Conservation (phyloP, 1,139 yeast genomes). For the Casaregolazyma suthepensis region DNA sequence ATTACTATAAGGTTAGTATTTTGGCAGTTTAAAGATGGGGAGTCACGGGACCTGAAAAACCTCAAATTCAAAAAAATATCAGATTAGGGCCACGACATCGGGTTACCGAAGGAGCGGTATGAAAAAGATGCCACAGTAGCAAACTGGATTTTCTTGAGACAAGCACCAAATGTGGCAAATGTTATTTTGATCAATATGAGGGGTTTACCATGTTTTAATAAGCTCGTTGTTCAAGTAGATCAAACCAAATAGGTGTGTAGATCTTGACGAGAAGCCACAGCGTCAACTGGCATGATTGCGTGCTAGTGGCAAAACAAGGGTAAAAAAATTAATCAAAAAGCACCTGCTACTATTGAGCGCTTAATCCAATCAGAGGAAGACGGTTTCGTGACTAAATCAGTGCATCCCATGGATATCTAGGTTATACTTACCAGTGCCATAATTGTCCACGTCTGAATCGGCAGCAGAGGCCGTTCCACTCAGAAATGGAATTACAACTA, state of each 20-base stretch:
- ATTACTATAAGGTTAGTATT: conserved; percentile 39
- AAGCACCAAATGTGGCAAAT: background rate
- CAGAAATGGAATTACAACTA: conserved; percentile 56
- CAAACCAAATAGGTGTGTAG: background rate
- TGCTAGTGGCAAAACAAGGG: background rate
- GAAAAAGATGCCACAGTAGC: background rate
- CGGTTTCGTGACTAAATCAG: background rate
- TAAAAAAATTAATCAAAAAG: background rate
- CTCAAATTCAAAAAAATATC: background rate
- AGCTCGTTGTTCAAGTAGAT: background rate
- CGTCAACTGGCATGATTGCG: background rate
- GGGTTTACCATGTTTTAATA: background rate
- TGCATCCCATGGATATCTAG: background rate
- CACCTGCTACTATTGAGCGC: background rate
- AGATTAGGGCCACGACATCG: background rate
- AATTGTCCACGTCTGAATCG: conserved; percentile 42
- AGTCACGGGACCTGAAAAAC: background rate
- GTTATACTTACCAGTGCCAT: conserved; percentile 44
- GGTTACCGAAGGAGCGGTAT: background rate
- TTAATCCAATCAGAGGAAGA: background rate
- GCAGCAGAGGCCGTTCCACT: conserved; percentile 42
- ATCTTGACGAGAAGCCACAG: background rate
- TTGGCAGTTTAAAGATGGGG: background rate
- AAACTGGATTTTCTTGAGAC: background rate
- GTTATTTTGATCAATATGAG: background rate